phyloP scores from a whole-genome alignment of 2,329 filamentous ascomycete genomes.

The Pseudopyrenochaeta lycopersici region DNA sequence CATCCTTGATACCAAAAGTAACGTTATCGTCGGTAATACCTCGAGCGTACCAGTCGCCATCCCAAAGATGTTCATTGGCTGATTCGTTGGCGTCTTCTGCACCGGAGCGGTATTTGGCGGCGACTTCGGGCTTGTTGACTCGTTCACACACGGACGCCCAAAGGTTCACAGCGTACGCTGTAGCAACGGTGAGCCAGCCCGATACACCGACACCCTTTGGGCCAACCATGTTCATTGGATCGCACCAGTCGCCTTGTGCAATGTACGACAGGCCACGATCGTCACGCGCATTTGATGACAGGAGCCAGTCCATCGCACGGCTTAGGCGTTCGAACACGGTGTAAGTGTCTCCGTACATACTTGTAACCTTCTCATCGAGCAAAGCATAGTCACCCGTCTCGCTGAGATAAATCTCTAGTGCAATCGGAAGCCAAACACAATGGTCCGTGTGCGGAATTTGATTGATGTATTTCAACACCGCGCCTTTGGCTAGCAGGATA shows the following conservation, averaged over 20 bases:
- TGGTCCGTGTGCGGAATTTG: conserved; percentile 69
- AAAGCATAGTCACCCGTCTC: conserved; percentile 65
- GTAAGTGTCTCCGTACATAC: conserved; percentile 55
- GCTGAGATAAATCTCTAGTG: conserved; percentile 63
- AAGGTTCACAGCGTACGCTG: conserved; percentile 61
- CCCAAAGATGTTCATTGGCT: conserved; percentile 64
- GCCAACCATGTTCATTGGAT: conserved; percentile 71
- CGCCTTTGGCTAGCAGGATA: conserved; percentile 62
- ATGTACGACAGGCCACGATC: conserved; percentile 65
- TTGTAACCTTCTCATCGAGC: conserved; percentile 56
- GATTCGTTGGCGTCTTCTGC: conserved; percentile 60
- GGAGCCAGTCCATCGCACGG: conserved; percentile 67
- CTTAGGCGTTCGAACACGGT: conserved; percentile 65
- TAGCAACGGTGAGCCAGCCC: conserved; percentile 67
- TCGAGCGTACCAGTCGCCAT: conserved; percentile 65
- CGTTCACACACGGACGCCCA: conserved; percentile 64
- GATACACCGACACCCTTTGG: conserved; percentile 67
- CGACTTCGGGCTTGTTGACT: conserved; percentile 51
- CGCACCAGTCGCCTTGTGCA: conserved; percentile 68
- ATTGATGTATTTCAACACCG: conserved; percentile 69
- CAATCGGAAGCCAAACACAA: conserved; percentile 66
- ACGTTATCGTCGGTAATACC: conserved; percentile 67
- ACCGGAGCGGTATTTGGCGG: conserved; percentile 56
- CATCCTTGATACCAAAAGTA: conserved; percentile 60
- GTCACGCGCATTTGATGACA: conserved; percentile 57